Evolutionary conservation across 208 protist species (phyloP).

Genomic region (Acanthamoeba rhysodes): DNA sequence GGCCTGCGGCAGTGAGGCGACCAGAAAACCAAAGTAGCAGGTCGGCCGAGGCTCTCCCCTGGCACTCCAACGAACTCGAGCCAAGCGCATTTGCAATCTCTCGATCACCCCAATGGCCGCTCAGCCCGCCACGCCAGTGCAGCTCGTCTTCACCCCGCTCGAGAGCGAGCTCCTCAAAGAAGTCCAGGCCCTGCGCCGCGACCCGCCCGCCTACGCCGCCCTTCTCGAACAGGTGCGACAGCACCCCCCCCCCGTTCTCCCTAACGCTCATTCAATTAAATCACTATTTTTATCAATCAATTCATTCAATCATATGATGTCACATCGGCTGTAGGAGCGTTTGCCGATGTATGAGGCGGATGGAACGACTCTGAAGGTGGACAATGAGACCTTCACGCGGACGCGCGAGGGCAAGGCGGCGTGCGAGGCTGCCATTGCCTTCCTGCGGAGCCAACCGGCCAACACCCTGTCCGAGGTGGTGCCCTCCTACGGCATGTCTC

Average conservation of each 20-base stretch:
- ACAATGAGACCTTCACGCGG: not conserved
- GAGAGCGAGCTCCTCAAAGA: not conserved
- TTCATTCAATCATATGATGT: too few relatives aligned
- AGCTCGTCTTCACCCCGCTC: not conserved
- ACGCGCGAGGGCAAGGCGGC: not conserved
- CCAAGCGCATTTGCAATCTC: too few relatives aligned
- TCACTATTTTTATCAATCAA: not conserved
- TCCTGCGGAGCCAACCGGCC: not conserved
- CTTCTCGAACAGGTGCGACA: not conserved
- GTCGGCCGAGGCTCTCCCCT: too few relatives aligned
- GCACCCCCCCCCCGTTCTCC: not conserved
- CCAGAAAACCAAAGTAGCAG: too few relatives aligned
- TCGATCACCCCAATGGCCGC: not conserved
- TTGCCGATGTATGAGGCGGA: not conserved
- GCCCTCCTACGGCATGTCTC: not conserved
- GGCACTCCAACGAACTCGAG: too few relatives aligned
- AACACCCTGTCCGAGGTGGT: not conserved
- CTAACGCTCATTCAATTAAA: not conserved
- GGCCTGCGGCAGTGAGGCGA: too few relatives aligned
- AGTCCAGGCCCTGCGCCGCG: not conserved
- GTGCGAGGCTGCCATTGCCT: not conserved
- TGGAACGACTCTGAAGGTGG: not conserved
- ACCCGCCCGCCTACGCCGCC: not conserved
- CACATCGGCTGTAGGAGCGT: not conserved
- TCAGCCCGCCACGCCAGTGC: not conserved